phyloP scores from a whole-genome alignment of 2,329 filamentous ascomycete species.

The Aspergillus sclerotialis region DNA sequence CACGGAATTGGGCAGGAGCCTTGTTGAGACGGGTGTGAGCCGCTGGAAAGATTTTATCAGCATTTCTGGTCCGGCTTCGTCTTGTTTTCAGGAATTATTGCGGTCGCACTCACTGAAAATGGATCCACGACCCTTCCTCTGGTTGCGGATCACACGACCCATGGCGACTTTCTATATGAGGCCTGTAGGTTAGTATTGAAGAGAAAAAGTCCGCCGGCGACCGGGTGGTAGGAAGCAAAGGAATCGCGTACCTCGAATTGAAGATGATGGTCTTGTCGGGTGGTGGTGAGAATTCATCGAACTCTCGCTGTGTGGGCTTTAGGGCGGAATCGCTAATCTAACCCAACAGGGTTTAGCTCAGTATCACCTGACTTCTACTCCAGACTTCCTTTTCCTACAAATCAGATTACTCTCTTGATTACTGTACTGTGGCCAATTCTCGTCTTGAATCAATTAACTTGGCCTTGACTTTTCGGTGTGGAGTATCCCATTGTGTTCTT shows the following conservation, averaged over 20 bases:
- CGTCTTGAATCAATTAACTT: too few relatives aligned
- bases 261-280: constrained; percentile 37
- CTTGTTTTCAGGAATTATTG: constrained; percentile 15
- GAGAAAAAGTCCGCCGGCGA: constrained; percentile 20
- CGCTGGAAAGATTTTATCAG: constrained; percentile 45
- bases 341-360: constrained; percentile 29
- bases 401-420: too few relatives aligned
- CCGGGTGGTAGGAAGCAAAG: constrained; percentile 21
- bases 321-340: constrained; percentile 41
- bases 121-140: constrained; percentile 70
- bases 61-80: constrained; percentile 14
- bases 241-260: constrained; percentile 36
- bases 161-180: constrained; percentile 39
- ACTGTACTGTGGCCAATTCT: too few relatives aligned
- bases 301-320: constrained; percentile 39
- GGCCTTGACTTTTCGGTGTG: too few relatives aligned
- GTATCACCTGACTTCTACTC: too few relatives aligned
- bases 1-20: constrained; percentile 90
- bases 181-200: constrained; percentile 29
- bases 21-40: constrained; percentile 90
- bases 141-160: constrained; percentile 71
- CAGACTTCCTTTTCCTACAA: too few relatives aligned
- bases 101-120: constrained; percentile 62
- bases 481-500: too few relatives aligned
- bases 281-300: constrained; percentile 31